Evolutionary conservation across 768 basidiomycete genomes (phyloP).

Genomic region (Lactarius hatsudake): DNA sequence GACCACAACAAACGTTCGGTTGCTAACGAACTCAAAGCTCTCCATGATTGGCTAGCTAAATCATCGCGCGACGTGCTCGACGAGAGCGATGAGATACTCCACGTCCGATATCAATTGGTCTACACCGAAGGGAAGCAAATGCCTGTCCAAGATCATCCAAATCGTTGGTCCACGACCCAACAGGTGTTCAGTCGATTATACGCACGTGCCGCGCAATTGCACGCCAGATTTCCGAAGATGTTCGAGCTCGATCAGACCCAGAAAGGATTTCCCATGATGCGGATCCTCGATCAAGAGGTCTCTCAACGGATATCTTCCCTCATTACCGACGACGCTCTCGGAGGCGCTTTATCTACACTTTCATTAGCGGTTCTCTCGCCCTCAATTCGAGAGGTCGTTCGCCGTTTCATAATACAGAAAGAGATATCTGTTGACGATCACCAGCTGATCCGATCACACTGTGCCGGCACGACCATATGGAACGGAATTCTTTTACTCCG

Average conservation of each 20-base stretch:
- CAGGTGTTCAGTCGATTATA: conserved; percentile 38
- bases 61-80: conserved; percentile 16
- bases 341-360: neutral
- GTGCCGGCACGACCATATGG: conserved; percentile 32
- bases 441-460: neutral
- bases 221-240: neutral
- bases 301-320: neutral
- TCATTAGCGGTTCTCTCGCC: conserved; percentile 1
- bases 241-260: conserved; percentile 3
- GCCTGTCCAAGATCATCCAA: conserved; percentile 40
- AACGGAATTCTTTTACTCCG: conserved; percentile 42
- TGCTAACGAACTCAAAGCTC: neutral
- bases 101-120: conserved; percentile 46
- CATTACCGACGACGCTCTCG: conserved; percentile 8
- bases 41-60: neutral
- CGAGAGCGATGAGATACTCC: conserved; percentile 38
- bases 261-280: conserved; percentile 12
- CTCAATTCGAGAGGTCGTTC: neutral
- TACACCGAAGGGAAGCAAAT: conserved; percentile 43
- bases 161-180: conserved; percentile 44
- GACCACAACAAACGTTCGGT: neutral
- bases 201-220: conserved; percentile 21
- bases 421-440: neutral
- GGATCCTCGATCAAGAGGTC: neutral
- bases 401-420: conserved; percentile 7